phyloP scores from a whole-genome alignment of 1,139 yeast species.

The Diutina siamensis region DNA sequence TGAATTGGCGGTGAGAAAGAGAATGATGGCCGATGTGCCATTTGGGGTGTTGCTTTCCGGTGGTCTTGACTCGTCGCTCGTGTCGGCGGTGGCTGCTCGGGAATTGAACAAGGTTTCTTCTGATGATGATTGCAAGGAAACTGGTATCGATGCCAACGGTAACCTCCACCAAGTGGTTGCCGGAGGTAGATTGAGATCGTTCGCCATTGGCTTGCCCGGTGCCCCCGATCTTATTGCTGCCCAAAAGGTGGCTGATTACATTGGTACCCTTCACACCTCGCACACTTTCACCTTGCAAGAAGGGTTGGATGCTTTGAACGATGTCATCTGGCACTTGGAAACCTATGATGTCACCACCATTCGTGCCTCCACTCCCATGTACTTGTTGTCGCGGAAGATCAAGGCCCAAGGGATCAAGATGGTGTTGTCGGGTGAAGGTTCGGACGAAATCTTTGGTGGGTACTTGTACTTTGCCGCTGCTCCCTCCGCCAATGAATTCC shows the following conservation, averaged over 20 bases:
- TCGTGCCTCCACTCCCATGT: slow-evolving; percentile 99
- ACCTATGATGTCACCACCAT: slow-evolving; percentile 98
- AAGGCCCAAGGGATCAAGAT: slow-evolving; percentile 99
- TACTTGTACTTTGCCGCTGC: slow-evolving; percentile 96
- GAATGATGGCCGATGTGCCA: slow-evolving; percentile 98
- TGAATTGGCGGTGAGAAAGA: slow-evolving; percentile 94
- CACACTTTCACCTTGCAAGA: slow-evolving; percentile 94
- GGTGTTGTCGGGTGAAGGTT: slow-evolving; percentile 98
- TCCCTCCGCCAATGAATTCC: slow-evolving; percentile 86
- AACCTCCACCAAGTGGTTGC: slow-evolving; percentile 44
- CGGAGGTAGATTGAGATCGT: slow-evolving; percentile 90
- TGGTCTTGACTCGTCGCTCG: slow-evolving; percentile 91
- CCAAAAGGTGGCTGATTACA: slow-evolving; percentile 86
- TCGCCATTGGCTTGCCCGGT: slow-evolving; percentile 93
- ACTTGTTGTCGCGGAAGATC: slow-evolving; percentile 86
- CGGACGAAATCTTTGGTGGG: slow-evolving; percentile 98
- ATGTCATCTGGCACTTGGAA: slow-evolving; percentile 91
- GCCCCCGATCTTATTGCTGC: slow-evolving; percentile 98
- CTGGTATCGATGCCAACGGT: slow-evolving; percentile 89
- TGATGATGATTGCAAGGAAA: slow-evolving; percentile 47
- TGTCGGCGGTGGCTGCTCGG: slow-evolving; percentile 94
- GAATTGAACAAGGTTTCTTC: slow-evolving; percentile 60
- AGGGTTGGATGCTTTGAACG: slow-evolving; percentile 90
- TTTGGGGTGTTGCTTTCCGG: slow-evolving; percentile 95
- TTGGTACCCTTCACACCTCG: slow-evolving; percentile 94